Evolutionary conservation across 2,329 filamentous ascomycete species (phyloP), one percentile per base, ranked within the genome.

Genomic region (Colletotrichum higginsianum): DNA sequence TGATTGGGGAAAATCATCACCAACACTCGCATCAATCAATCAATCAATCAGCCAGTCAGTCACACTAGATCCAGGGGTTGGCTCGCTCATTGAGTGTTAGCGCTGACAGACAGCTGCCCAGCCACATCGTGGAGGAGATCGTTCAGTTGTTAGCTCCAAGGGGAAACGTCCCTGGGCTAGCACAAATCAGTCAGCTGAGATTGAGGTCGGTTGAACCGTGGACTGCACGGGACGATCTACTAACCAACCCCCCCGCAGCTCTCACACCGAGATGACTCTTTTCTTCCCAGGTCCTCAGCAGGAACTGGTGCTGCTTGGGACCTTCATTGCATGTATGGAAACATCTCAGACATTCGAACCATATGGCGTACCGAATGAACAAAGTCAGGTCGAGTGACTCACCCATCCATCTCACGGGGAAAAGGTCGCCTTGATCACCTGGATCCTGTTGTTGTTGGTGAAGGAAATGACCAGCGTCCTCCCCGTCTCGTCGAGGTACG

Each of bases 401-500:
- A 7, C 26, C 26, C 4, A 3, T 13, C 5, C 26, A 6, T 5
- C 26, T 71, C 26, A 67, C 46, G 44, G 50, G 6, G 57, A 62
- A 15, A 82, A 82, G 0, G 76, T 72, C 9, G 77, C 79, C 58
- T 76, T 80, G 52, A 83, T 77, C 0, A 83, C 75, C 62, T 83
- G 78, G 9, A 81, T 82, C 49, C 79, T 77, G 61, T 83, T 83
- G 38, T 82, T 80, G 66, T 84, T 84, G 1, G 81, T 84, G 46
- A 78, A 84, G 0, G 80, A 82, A 56, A 84, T 76, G 0, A 79
- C 81, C 66, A 84, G 53, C 0, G 80, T 83, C 73, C 75, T 75
- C 0, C 82, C 82, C 0, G 78, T 78, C 6, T 75, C 71, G 50
- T 84, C 81, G 3, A 84, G 71, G 53, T 84, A 81, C 0, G 83